Base-by-base conservation (phyloP, 2,329 filamentous ascomycete species). In the Cryphonectria radicalis region DNA sequence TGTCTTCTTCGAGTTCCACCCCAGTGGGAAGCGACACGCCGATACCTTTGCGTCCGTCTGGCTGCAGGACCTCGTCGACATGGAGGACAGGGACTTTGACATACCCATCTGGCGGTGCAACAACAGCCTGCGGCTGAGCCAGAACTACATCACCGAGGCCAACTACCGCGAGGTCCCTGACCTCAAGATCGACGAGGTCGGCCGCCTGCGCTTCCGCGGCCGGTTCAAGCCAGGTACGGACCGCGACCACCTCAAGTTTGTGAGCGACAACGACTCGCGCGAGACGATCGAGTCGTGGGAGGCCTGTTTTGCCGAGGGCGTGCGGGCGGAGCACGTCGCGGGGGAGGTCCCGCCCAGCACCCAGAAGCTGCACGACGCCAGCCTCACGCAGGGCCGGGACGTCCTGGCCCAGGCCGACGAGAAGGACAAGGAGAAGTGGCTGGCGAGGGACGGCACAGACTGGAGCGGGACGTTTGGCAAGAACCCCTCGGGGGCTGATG, bases 271-370 rank as follows among this genome's bases (percentile, higher is more conserved):
- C 77, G 91, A 97, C 78, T 91, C 92, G 1, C 91, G 95, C 43
- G 96, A 98, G 84, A 98, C 95, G 0, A 97, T 93, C 74, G 95
- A 98, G 82, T 93, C 92, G 0, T 98, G 95, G 94, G 94, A 98
- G 80, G 93, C 94, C 0, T 98, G 95, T 79, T 89, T 92, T 57
- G 90, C 94, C 0, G 95, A 98, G 80, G 95, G 95, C 17, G 93
- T 97, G 0, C 90, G 96, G 2, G 82, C 86, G 19, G 88, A 90
- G 69, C 87, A 89, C 40, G 93, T 98, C 0, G 83, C 87, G 13
- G 87, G 90, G 35, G 92, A 97, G 77, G 84, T 97, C 0, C 93
- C 94, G 0, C 88, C 90, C 0, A 82, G 88, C 14, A 87, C 95
- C 0, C 89, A 92, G 79, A 87, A 91, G 76, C 84, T 97, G 14